phyloP scores from a whole-genome alignment of 768 basidiomycete species.

The Amanita polypyramis region DNA sequence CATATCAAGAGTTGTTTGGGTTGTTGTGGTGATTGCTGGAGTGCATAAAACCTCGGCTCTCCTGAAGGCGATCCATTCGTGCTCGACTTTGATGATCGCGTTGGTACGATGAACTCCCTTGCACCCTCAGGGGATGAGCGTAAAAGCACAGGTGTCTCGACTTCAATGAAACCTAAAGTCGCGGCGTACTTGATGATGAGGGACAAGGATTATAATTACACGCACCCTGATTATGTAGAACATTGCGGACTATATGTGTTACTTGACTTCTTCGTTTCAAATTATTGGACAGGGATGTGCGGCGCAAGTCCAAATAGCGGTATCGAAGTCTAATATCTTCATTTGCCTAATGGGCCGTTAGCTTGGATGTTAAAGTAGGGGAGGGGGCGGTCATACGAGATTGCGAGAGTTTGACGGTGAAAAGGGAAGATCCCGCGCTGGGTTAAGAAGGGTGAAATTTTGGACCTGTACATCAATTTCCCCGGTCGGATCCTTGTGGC shows the following conservation, averaged over 20 bases:
- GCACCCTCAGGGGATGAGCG: constrained; percentile 93
- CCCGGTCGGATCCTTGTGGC: constrained; percentile 46
- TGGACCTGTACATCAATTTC: constrained; percentile 75
- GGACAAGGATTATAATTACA: constrained; percentile 5
- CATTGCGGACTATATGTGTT: constrained; percentile 64
- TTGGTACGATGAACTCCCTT: constrained; percentile 86
- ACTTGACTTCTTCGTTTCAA: constrained; percentile 74
- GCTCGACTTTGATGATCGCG: constrained; percentile 35
- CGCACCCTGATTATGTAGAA: constrained; percentile 64
- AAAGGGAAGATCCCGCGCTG: constrained; percentile 76
- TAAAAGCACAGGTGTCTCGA: constrained; percentile 87
- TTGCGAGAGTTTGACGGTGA: constrained; percentile 67
- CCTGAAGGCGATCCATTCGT: constrained; percentile 11
- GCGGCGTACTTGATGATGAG: constrained; percentile 6
- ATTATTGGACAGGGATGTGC: constrained; percentile 63
- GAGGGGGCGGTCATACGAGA: constrained; percentile 41
- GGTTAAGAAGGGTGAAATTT: constrained; percentile 66
- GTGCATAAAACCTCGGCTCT: constrained; percentile 64
- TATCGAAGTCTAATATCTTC: constrained; percentile 80
- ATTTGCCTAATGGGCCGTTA: constrained; percentile 38
- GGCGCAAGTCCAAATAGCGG: constrained; percentile 84
- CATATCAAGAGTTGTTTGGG: constrained; percentile 90
- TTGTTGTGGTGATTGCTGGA: constrained; percentile 93
- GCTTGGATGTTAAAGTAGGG: constrained; percentile 7
- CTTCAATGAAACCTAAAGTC: constrained; percentile 72